Evolutionary conservation across 73 alveolate species (phyloP).

Genomic region (Paramecium sexaurelia): DNA sequence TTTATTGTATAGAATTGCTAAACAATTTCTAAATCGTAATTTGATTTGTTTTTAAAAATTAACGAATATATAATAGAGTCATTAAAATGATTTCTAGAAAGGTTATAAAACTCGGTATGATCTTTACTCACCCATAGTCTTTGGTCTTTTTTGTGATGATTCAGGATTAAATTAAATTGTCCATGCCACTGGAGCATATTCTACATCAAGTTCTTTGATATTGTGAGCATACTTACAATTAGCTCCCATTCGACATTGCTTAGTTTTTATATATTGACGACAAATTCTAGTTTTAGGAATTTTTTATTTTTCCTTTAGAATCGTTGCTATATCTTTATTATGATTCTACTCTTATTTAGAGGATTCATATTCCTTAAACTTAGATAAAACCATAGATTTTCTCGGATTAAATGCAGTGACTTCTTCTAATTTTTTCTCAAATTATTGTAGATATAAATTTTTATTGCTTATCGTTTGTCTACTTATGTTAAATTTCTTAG

Average conservation of each 20-base stretch:
- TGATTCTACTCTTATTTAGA: background rate
- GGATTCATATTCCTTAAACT: background rate
- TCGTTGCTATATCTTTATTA: slow-evolving; percentile 20
- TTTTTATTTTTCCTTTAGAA: background rate
- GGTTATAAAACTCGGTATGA: background rate
- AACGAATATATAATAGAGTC: background rate
- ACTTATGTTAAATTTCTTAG: background rate
- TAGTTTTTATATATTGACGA: slow-evolving; percentile 25
- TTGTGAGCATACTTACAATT: slow-evolving; percentile 41
- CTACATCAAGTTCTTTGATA: slow-evolving; percentile 41
- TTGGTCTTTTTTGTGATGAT: background rate
- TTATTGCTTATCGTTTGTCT: slow-evolving; percentile 3
- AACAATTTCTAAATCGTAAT: background rate
- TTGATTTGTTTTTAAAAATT: background rate
- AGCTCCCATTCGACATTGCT: slow-evolving; percentile 2
- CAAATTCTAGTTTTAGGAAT: slow-evolving; percentile 50
- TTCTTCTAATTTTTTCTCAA: slow-evolving; percentile 2
- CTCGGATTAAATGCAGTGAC: background rate
- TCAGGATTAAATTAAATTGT: background rate
- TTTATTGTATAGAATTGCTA: background rate
- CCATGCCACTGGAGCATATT: slow-evolving; percentile 53
- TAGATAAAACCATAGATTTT: background rate
- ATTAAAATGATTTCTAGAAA: background rate
- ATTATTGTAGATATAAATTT: background rate
- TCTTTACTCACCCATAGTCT: slow-evolving; percentile 2